Evolutionary conservation across 2,329 filamentous ascomycete species (phyloP).

Genomic region (Colletotrichum endophyticum): DNA sequence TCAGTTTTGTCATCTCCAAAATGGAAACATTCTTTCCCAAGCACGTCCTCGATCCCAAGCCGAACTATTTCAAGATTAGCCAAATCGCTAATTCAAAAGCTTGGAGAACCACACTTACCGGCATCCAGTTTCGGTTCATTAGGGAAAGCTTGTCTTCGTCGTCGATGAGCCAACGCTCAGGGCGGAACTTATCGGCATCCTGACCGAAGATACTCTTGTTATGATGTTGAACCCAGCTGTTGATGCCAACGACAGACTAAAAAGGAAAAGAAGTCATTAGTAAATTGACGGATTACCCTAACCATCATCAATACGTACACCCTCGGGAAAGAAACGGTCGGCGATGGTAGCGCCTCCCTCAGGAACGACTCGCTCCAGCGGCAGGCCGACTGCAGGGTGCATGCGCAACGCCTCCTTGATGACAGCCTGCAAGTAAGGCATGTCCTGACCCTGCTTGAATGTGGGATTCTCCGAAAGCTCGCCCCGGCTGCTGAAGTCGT

Average conservation of each 20-base stretch:
- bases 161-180: conserved; percentile 44
- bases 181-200: conserved; percentile 38
- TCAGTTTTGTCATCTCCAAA: conserved; percentile 47
- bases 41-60: conserved; percentile 45
- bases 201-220: conserved; percentile 35
- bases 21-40: conserved; percentile 48
- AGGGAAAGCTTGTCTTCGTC: conserved; percentile 27
- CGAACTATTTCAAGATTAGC: conserved; percentile 35
- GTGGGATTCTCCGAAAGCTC: conserved; percentile 24
- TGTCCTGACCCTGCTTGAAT: conserved; percentile 41
- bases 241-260: conserved; percentile 38
- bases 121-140: conserved; percentile 33
- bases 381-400: conserved; percentile 52
- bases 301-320: conserved; percentile 21
- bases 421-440: conserved; percentile 58
- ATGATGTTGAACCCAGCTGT: conserved; percentile 38
- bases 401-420: conserved; percentile 59
- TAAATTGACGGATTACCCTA: background rate
- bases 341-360: conserved; percentile 45
- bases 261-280: background rate
- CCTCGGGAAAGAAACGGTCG: conserved; percentile 32
- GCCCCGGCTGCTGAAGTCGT: background rate
- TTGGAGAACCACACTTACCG: conserved; percentile 23
- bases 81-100: fast-evolving
- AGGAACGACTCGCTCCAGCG: conserved; percentile 54